Base-by-base conservation (phyloP, 345 rosid genomes). In the Abelmoschus esculentus region DNA sequence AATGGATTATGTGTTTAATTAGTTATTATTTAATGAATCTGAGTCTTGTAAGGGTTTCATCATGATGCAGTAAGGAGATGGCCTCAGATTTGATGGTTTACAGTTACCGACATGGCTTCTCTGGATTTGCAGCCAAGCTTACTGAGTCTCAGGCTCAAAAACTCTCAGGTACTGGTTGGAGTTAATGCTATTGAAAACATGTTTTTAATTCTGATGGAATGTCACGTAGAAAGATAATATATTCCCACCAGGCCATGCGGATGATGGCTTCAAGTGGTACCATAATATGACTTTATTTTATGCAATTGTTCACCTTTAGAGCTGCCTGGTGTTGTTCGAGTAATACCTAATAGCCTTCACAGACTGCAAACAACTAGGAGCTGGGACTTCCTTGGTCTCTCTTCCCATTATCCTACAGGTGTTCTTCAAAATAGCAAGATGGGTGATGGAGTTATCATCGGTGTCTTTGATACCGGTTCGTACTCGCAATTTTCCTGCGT, bases 101-200 rank as follows among this genome's bases (percentile, higher is more conserved):
- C 76, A 86, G 88, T 77, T 90, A 86, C 75, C 83, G 80, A 78
- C 90, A 87, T 78, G 88, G 88, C 49, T 87, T 90, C 73, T 87
- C 93, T 4, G 93, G 93, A 31, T 90, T 90, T 74, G 88, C 96
- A 58, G 96, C 89, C 13, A 79, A 81, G 78, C 86, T 90, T 42
- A 83, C 90, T 15, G 75, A 82, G 63, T 75, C 84, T 53, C 86
- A 85, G 78, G 90, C 88, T 15, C 86, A 69, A 62, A 64, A 78
- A 68, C 80, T 90, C 15, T 73, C 86, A 3, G 85, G 90, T 88
- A 77, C 22, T 42, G 57, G 55, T 46, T 57, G 7, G 53, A 77
- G 49, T 46, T 13, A 19, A 70, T 8, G 14, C 15, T 40, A 7
- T 38, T 38, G 17, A 57, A 32, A 71, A 58, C 10, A 58, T 58